Percentiles rank a stretch among this genome's conserved stretches.
These are phyloP conservation scores for Clavaria fumosa DNA, from an alignment of 768 basidiomycete genomes.

Conservation along the genomic window DNA sequence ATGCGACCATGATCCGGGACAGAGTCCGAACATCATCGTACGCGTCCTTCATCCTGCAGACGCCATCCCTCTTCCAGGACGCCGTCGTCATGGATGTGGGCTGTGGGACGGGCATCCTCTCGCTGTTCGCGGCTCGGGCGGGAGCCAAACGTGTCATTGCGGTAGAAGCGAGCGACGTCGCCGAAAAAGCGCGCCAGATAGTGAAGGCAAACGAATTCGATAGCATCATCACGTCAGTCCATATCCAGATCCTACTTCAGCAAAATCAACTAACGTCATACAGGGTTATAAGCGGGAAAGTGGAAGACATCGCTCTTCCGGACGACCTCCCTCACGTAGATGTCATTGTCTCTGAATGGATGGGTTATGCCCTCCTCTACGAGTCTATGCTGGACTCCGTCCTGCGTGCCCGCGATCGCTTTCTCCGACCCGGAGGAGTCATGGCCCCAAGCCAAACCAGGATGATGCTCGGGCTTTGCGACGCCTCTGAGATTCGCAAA, in stretches of 20 bases:
- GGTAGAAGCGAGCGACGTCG: constrained; percentile 81
- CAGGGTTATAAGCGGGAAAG: constrained; percentile 70
- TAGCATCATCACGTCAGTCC: constrained; percentile 41
- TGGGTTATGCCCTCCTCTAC: constrained; percentile 85
- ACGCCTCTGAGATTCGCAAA: constrained; percentile 56
- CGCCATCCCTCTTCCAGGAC: constrained; percentile 65
- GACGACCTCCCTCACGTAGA: constrained; percentile 67
- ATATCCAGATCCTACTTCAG: neutral
- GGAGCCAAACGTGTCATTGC: constrained; percentile 87
- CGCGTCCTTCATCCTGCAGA: constrained; percentile 77
- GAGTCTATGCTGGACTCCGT: constrained; percentile 98
- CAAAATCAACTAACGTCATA: neutral
- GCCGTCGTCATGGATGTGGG: constrained; percentile 90
- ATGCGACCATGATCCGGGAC: constrained; percentile 94
- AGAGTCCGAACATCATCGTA: constrained; percentile 89
- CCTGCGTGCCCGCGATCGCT: constrained; percentile 73
- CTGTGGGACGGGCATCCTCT: constrained; percentile 89
- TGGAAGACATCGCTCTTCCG: constrained; percentile 75
- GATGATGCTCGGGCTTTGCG: constrained; percentile 74
- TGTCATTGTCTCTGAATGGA: constrained; percentile 96
- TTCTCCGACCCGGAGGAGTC: constrained; percentile 57
- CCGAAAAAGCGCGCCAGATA: constrained; percentile 60
- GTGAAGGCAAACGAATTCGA: constrained; percentile 62
- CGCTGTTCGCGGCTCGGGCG: constrained; percentile 75
- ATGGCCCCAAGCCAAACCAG: constrained; percentile 86